Base-by-base conservation (phyloP, 345 rosid species). In the Toxicodendron radicans region DNA sequence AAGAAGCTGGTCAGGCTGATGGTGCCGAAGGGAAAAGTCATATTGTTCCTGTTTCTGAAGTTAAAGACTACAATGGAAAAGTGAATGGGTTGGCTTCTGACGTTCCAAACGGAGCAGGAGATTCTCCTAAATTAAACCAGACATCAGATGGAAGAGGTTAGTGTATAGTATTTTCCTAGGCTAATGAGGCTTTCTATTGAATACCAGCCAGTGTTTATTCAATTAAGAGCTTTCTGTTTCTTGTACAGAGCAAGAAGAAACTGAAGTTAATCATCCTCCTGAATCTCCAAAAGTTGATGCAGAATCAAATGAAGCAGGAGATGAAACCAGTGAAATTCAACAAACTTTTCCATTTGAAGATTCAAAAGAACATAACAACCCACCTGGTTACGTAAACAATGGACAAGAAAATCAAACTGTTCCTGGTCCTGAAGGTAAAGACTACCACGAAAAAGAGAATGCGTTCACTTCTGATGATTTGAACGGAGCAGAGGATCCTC, bases 241-340 rank as follows among this genome's bases (percentile, higher is more conserved):
- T 72, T 70, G 32, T 75, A 32, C 67, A 79, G 85, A 76, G 7
- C 63, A 73, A 78, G 78, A 23, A 66, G 66, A 51, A 48, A 51
- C 56, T 45, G 81, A 64, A 54, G 74, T 52, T 73, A 45, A 72
- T 69, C 35, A 70, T 58, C 73, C 75, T 30, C 51, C 56, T 65
- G 80, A 73, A 35, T 58, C 73, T 51, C 54, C 79, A 52, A 27
- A 73, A 35, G 45, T 17, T 35, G 72, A 73, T 18, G 62, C 3
- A 49, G 57, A 66, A 65, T 53, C 75, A 70, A 58, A 32, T 75
- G 83, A 65, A 72, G 72, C 20, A 48, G 41, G 57, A 21, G 48
- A 32, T 33, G 75, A 27, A 70, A 66, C 51, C 13, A 60, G n/a
- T 58, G 75, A 65, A 70, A 65, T 35, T 32, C 71, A 41, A 58